Evolutionary conservation across 2,329 filamentous ascomycete species (phyloP).

Genomic region (Macrophomina tecta): DNA sequence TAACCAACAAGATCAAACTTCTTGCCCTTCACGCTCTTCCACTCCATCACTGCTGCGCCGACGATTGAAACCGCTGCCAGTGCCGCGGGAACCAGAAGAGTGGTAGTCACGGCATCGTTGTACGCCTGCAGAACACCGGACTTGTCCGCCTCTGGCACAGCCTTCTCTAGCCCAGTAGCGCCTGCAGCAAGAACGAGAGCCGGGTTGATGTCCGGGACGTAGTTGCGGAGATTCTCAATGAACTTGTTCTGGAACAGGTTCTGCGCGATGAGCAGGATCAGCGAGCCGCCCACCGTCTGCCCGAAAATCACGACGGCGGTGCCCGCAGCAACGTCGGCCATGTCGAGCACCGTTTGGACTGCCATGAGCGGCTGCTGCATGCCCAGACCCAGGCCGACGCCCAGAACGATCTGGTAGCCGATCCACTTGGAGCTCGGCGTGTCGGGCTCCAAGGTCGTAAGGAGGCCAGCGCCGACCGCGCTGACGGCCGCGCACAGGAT

Average conservation of each 20-base stretch:
- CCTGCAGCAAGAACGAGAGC: constrained; percentile 48
- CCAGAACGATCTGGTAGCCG: constrained; percentile 38
- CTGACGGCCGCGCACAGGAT: constrained; percentile 39
- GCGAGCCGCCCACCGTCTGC: constrained; percentile 69
- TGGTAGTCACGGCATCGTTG: constrained; percentile 44
- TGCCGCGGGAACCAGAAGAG: constrained; percentile 61
- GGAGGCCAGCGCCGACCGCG: constrained; percentile 38
- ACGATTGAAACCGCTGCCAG: constrained; percentile 40
- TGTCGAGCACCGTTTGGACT: constrained; percentile 28
- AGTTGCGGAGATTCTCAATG: constrained; percentile 56
- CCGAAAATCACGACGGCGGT: constrained; percentile 60
- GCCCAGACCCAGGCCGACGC: constrained; percentile 35
- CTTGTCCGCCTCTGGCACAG: constrained; percentile 29
- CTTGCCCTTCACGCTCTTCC: constrained; percentile 24
- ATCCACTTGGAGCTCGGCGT: constrained; percentile 36
- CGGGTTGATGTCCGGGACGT: constrained; percentile 48
- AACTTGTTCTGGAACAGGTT: constrained; percentile 72
- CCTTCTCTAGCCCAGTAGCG: constrained; percentile 44
- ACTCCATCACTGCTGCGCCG: constrained; percentile 3
- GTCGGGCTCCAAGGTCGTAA: constrained; percentile 34
- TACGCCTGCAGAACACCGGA: constrained; percentile 37
- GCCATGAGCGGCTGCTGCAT: constrained; percentile 33
- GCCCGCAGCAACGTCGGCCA: constrained; percentile 27
- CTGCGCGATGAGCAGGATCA: constrained; percentile 70
- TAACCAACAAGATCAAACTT: constrained; percentile 16